Conservation (phyloP, 2,329 filamentous ascomycete species). For the Aspergillus sp. region DNA sequence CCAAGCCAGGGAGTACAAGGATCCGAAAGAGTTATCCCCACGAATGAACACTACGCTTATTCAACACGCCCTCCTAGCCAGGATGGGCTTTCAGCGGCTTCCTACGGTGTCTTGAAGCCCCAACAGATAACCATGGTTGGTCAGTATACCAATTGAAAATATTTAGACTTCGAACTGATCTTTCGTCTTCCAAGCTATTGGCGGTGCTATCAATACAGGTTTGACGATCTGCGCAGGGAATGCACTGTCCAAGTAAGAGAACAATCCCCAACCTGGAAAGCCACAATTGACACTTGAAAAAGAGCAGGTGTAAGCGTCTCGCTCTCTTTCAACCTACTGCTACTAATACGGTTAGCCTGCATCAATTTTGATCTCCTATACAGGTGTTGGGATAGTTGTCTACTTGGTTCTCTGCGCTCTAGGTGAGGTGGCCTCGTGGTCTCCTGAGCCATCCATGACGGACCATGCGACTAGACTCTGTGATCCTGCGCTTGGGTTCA, state of each 20-base stretch:
- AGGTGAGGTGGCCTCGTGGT: conserved; percentile 79
- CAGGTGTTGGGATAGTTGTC: conserved; percentile 55
- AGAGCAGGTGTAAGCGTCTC: conserved; percentile 32
- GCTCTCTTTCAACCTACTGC: neutral
- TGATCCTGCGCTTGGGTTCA: conserved; percentile 77
- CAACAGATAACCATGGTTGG: conserved; percentile 27
- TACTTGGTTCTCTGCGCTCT: conserved; percentile 76
- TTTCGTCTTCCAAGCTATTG: conserved; percentile 28
- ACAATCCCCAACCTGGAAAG: neutral
- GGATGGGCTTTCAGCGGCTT: neutral
- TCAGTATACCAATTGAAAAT: conserved; percentile 15
- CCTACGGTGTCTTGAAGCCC: conserved; percentile 13
- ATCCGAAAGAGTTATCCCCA: neutral
- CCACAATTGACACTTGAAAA: conserved; percentile 2
- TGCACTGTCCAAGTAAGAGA: conserved; percentile 31
- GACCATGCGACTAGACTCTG: conserved; percentile 77
- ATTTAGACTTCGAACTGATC: neutral
- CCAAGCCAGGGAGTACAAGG: neutral
- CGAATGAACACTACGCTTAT: neutral
- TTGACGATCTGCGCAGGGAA: conserved; percentile 34
- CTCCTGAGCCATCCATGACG: conserved; percentile 73
- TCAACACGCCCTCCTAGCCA: neutral
- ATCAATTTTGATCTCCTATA: conserved; percentile 41
- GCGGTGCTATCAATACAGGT: conserved; percentile 35
- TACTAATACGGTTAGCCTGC: conserved; percentile 30